Percentiles rank a stretch among this genome's conserved stretches.
Conservation (phyloP, 306 rosid genomes). For the Prunus campanulata region DNA sequence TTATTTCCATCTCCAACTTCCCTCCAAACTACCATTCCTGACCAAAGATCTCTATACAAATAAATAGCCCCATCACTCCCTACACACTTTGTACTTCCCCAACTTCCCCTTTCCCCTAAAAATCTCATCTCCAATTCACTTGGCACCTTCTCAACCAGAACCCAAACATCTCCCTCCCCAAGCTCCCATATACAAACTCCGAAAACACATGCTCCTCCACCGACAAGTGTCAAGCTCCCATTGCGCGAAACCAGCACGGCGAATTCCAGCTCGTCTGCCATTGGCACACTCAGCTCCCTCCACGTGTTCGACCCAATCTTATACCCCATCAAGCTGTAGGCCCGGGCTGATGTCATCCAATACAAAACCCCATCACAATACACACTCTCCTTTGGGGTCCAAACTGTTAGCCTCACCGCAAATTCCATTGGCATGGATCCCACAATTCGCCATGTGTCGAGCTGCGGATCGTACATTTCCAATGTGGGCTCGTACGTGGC, state of each 20-base stretch:
- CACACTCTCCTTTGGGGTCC: slow-evolving; percentile 77
- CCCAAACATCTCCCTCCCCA: slow-evolving; percentile 46
- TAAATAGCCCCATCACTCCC: slow-evolving; percentile 44
- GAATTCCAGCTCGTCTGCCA: slow-evolving; percentile 63
- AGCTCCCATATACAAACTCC: slow-evolving; percentile 59
- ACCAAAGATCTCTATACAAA: slow-evolving; percentile 55
- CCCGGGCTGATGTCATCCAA: slow-evolving; percentile 80
- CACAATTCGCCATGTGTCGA: slow-evolving; percentile 39
- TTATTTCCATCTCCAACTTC: slow-evolving; percentile 1
- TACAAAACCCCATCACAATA: slow-evolving; percentile 42
- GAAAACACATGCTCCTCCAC: slow-evolving; percentile 51
- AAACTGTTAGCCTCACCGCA: slow-evolving; percentile 69
- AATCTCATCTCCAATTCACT: slow-evolving; percentile 48
- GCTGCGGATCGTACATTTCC: slow-evolving; percentile 62
- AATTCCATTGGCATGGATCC: slow-evolving; percentile 59
- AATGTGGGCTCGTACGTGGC: slow-evolving; percentile 44
- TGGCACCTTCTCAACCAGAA: slow-evolving; percentile 50
- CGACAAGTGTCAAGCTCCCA: slow-evolving; percentile 46
- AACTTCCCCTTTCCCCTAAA: slow-evolving; percentile 40
- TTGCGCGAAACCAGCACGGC: slow-evolving; percentile 50
- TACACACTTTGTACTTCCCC: slow-evolving; percentile 65
- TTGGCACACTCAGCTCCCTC: slow-evolving; percentile 58
- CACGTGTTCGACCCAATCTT: slow-evolving; percentile 40
- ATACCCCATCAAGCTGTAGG: slow-evolving; percentile 53
- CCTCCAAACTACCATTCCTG: slow-evolving; percentile 63